phyloP scores from a whole-genome alignment of 1,139 yeast species.

The Pichia norvegensis region DNA sequence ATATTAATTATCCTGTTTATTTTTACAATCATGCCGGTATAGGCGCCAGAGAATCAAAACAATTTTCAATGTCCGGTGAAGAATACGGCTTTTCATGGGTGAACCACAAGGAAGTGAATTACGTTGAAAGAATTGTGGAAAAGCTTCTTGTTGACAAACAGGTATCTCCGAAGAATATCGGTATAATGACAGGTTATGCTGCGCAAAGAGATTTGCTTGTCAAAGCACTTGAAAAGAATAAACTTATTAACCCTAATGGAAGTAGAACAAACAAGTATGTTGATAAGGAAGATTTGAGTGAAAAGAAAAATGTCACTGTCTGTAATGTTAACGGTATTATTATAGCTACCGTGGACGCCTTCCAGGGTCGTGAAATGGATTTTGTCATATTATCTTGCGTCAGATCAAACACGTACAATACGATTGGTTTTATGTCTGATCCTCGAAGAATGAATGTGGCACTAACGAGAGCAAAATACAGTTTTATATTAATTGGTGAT shows the following conservation, averaged over 20 bases:
- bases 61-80: constrained; percentile 19
- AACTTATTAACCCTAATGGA: constrained; percentile 48
- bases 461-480: constrained; percentile 82
- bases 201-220: constrained; percentile 65
- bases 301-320: constrained; percentile 29
- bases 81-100: constrained; percentile 20
- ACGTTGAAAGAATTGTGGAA: constrained; percentile 40
- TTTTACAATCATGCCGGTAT: constrained; percentile 21
- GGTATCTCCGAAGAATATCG: constrained; percentile 44
- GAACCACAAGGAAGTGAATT: constrained; percentile 45
- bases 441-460: constrained; percentile 91
- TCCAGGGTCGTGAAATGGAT: constrained; percentile 94
- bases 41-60: constrained; percentile 17
- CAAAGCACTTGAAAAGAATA: constrained; percentile 39
- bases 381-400: constrained; percentile 85
- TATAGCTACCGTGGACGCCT: constrained; percentile 85
- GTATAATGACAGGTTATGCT: constrained; percentile 64
- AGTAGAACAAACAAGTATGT: constrained; percentile 37
- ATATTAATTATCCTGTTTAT: constrained; percentile 23
- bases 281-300: constrained; percentile 25
- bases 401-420: constrained; percentile 72
- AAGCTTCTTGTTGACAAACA: constrained; percentile 47
- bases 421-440: constrained; percentile 81
- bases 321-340: constrained; percentile 59
- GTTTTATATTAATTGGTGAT: constrained; percentile 65